Base-by-base conservation (phyloP, 148 eudicot species). In the Camellia granthamiana region DNA sequence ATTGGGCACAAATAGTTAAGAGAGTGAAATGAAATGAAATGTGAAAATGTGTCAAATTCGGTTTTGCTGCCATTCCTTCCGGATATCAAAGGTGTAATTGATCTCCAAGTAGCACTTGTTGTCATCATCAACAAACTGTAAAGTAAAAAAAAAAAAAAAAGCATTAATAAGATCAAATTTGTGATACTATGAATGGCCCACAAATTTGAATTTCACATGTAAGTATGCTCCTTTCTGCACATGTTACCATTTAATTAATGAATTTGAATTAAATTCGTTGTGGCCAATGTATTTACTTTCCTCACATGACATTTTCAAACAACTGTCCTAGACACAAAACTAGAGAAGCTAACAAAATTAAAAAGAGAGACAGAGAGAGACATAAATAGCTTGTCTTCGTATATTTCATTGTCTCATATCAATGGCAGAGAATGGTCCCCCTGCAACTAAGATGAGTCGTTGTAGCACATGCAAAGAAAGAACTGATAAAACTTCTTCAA, bases 121-220 rank as follows among this genome's bases (percentile, higher is more conserved):
- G 82, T 93, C 97, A 74, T 93, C 97, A 49, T 93, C 97, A 75
- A 93, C 80, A 82, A 93, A 93, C 97, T 93, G 90, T 69, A 81
- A 23, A 73, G 3, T 63, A n/a, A 8, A 23, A 30, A 68, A 14
- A 10, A 4, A 23, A 76, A 41, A 71, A 3, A n/a, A 10, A 16
- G 41, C 43, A 52, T 47, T 21, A 75, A 7, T 64, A 23, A 69
- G 23, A 81, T 74, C 2, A 69, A 58, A n/a, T 14, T 21, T 10
- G 6, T 52, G 7, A 49, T 47, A 30, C 38, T 30, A 30, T 30
- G 38, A 58, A 13, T 9, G 18, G 9, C 68, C 61, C 59, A 67
- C 65, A 21, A n/a, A 60, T 44, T 64, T 63, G 59, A 62, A 80
- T 15, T 80, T 72, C 62, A 79, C 47, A 80, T 72, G 82, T 46